phyloP scores from a whole-genome alignment of 148 eudicot species.

The Chenopodium quinoa region DNA sequence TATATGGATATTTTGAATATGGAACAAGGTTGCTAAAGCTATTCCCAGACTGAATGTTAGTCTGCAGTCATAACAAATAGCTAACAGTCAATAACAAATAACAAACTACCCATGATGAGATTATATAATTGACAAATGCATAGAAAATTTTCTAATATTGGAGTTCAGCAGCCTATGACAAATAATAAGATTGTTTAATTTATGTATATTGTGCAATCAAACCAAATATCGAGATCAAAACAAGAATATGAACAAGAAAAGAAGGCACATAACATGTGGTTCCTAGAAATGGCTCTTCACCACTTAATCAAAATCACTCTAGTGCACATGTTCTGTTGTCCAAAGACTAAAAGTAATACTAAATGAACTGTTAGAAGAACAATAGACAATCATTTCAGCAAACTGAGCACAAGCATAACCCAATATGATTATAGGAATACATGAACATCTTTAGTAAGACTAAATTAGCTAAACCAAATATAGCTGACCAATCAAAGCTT shows the following conservation, averaged over 20 bases:
- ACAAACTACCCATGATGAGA: not conserved
- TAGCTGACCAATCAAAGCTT: not conserved
- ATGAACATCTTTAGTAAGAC: not conserved
- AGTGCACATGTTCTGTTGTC: not conserved
- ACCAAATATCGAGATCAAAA: not conserved
- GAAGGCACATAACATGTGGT: not conserved
- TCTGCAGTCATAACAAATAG: constrained; percentile 40
- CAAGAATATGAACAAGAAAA: not conserved
- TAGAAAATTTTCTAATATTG: not conserved
- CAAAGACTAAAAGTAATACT: not conserved
- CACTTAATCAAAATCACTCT: not conserved
- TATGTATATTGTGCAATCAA: not conserved
- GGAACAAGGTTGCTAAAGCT: constrained; percentile 76
- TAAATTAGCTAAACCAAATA: not conserved
- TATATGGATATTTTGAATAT: constrained; percentile 71
- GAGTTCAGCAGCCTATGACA: not conserved
- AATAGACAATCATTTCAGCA: not conserved
- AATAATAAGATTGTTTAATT: not conserved
- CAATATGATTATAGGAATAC: not conserved
- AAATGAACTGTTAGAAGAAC: not conserved
- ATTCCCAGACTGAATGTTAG: constrained; percentile 62
- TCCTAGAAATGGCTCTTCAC: not conserved
- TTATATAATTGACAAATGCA: not conserved
- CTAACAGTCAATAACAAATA: constrained; percentile 3
- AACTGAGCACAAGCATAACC: not conserved